Percentiles rank a stretch among this genome's conserved stretches.
Conservation (phyloP, 2,329 filamentous ascomycete genomes). For the Anisogramma anomala region DNA sequence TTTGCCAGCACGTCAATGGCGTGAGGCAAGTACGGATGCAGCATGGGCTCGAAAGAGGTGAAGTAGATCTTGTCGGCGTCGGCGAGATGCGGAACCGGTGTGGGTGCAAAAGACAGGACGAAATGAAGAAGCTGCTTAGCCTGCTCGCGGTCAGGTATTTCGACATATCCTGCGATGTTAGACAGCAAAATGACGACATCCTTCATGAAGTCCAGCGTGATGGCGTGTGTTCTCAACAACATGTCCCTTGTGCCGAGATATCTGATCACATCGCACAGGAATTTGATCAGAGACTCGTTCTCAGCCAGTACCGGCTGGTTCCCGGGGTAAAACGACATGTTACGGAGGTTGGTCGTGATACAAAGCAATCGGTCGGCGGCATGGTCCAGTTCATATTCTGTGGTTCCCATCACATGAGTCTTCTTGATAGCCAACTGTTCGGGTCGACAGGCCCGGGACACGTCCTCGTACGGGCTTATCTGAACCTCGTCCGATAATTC, state of each 20-base stretch:
- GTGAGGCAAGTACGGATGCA: slow-evolving; percentile 80
- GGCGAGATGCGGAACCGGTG: slow-evolving; percentile 50
- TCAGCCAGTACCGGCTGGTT: slow-evolving; percentile 70
- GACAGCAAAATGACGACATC: slow-evolving; percentile 82
- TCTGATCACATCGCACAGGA: slow-evolving; percentile 71
- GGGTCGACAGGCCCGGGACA: slow-evolving; percentile 63
- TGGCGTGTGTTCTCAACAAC: slow-evolving; percentile 68
- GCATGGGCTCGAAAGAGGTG: slow-evolving; percentile 62
- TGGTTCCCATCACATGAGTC: slow-evolving; percentile 60
- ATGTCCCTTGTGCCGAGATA: slow-evolving; percentile 83
- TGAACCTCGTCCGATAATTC: slow-evolving; percentile 82
- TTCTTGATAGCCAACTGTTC: slow-evolving; percentile 66
- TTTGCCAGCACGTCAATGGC: slow-evolving; percentile 88
- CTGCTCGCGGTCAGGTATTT: slow-evolving; percentile 77
- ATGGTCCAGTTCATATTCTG: slow-evolving; percentile 71
- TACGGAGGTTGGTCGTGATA: slow-evolving; percentile 83
- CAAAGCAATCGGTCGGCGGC: slow-evolving; percentile 81
- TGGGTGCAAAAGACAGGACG: slow-evolving; percentile 78
- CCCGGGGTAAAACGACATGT: slow-evolving; percentile 69
- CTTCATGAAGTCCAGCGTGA: slow-evolving; percentile 95
- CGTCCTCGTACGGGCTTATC: slow-evolving; percentile 76
- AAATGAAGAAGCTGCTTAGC: slow-evolving; percentile 80
- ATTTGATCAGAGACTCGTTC: slow-evolving; percentile 59
- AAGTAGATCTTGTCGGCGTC: slow-evolving; percentile 53
- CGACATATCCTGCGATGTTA: slow-evolving; percentile 70